These are phyloP conservation scores for Rubroshorea leprosula DNA, from an alignment of 345 rosid genomes.

Conservation along the genomic window DNA sequence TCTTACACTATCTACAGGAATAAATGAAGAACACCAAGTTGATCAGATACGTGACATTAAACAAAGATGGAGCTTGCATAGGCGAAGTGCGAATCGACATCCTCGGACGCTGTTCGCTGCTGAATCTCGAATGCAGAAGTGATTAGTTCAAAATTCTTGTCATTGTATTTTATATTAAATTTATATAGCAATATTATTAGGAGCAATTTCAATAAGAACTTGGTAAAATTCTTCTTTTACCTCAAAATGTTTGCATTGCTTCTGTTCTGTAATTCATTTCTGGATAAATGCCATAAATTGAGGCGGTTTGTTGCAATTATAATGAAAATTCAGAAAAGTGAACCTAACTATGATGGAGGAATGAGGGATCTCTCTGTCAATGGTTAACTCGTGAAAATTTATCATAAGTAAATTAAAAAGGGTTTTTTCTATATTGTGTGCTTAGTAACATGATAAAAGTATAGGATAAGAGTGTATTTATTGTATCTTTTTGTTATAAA, in stretches of 20 bases:
- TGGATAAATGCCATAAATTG: too few species aligned
- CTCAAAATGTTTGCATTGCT: neutral
- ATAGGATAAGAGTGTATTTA: too few species aligned
- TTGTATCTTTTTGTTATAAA: too few species aligned
- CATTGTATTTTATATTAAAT: neutral
- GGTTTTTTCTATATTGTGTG: too few species aligned
- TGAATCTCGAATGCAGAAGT: constrained; percentile 1
- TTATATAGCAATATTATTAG: neutral
- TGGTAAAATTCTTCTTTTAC: neutral
- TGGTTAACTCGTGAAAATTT: too few species aligned
- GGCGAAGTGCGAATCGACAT: constrained; percentile 47
- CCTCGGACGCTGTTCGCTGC: constrained; percentile 17
- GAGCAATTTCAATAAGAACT: neutral
- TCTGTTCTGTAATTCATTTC: too few species aligned
- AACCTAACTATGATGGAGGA: neutral
- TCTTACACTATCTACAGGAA: neutral
- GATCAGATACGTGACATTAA: constrained; percentile 40
- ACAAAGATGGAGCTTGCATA: constrained; percentile 65
- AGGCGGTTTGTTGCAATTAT: too few species aligned
- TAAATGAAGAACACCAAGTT: constrained; percentile 10
- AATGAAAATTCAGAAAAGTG: too few species aligned
- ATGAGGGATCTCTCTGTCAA: too few species aligned
- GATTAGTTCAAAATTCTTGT: neutral
- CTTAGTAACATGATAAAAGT: too few species aligned
- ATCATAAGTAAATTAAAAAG: too few species aligned